A percentile compares a stretch with the other conserved stretches of the same genome.
Evolutionary conservation across 768 basidiomycete genomes (phyloP).

Genomic region (Rhodotorula graminis): DNA sequence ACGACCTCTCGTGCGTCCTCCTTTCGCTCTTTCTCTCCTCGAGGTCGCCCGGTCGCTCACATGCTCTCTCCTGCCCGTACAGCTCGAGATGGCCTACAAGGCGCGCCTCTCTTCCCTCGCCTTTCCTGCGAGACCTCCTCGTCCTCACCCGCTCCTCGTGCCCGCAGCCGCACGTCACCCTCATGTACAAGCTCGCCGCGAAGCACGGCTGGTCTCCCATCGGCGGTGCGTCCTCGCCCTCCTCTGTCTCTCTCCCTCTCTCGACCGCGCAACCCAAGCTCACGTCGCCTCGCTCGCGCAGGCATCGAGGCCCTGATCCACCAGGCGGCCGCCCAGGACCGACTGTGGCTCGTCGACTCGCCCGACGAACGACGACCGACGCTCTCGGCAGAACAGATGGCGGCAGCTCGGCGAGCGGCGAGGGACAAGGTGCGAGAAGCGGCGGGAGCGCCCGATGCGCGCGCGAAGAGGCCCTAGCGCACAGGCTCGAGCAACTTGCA

Average conservation of each 20-base stretch:
- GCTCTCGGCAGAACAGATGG: neutral
- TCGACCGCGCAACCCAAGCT: neutral
- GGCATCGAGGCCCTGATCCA: slow-evolving; percentile 42
- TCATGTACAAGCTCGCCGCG: slow-evolving; percentile 29
- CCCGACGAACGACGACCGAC: neutral
- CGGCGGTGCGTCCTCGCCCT: slow-evolving; percentile 11
- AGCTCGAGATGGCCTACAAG: slow-evolving; percentile 35
- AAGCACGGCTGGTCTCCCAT: slow-evolving; percentile 15
- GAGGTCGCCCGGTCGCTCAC: fast-evolving
- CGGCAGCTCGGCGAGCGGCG: neutral
- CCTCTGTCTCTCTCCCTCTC: no score
- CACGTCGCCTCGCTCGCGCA: neutral
- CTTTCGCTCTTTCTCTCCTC: no score
- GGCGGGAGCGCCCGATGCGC: slow-evolving; percentile 11
- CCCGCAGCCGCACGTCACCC: slow-evolving; percentile 32
- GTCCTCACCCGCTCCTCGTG: no score
- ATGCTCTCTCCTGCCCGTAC: neutral
- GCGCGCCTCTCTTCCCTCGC: neutral
- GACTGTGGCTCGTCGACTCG: slow-evolving; percentile 29
- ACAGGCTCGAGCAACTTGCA: neutral
- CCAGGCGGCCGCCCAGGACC: slow-evolving; percentile 37
- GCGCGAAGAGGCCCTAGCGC: no score
- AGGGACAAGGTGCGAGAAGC: slow-evolving; percentile 3
- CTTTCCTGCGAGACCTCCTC: neutral
- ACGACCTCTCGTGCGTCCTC: slow-evolving; percentile 3